Conservation (phyloP, 495 filamentous ascomycete species). For the Thermochaetoides thermophila region DNA sequence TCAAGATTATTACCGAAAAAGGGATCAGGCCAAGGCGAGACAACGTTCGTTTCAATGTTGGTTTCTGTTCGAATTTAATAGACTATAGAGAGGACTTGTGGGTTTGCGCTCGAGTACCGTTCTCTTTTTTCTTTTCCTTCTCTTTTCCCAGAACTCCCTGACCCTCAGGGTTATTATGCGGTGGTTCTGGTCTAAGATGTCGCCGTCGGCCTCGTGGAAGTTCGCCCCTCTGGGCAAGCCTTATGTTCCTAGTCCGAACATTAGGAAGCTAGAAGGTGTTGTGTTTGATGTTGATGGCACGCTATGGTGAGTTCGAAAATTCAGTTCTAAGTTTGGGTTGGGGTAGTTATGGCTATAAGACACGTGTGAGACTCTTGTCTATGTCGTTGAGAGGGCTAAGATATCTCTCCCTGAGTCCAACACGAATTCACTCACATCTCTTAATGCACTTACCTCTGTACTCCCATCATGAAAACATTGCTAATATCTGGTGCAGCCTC, state of each 20-base stretch:
- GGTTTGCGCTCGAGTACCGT: no score
- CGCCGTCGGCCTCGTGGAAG: conserved; percentile 10
- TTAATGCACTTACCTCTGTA: no score
- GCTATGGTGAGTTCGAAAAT: conserved; percentile 49
- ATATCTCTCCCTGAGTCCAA: neutral
- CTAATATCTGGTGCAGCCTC: conserved; percentile 43
- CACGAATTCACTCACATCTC: neutral
- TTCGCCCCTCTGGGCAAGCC: conserved; percentile 18
- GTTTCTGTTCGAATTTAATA: no score
- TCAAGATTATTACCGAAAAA: no score
- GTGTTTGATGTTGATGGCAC: conserved; percentile 96
- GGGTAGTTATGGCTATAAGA: neutral
- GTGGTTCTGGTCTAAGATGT: conserved; percentile 24
- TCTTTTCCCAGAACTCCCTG: no score
- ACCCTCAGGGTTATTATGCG: no score
- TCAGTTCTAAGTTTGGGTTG: neutral
- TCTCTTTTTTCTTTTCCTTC: no score
- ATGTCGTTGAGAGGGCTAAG: neutral
- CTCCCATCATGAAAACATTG: no score
- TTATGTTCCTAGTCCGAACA: conserved; percentile 12
- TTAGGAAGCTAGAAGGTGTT: conserved; percentile 56
- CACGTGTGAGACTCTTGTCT: no score
- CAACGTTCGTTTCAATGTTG: no score
- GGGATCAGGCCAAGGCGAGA: no score
- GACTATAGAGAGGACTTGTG: no score